phyloP scores from a whole-genome alignment of 2,329 filamentous ascomycete genomes.

The Fusarium illudens region DNA sequence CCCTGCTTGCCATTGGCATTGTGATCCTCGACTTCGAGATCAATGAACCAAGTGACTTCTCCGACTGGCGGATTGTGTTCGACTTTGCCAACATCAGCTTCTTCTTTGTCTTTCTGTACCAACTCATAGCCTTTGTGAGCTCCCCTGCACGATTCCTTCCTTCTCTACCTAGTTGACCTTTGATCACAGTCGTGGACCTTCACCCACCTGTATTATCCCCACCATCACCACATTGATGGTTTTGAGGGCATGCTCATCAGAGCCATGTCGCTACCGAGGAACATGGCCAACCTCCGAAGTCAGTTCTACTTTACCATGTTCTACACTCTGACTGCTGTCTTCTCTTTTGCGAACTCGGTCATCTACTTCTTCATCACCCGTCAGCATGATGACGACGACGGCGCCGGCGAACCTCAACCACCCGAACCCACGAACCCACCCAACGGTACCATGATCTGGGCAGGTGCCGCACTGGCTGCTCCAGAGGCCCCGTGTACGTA shows the following conservation, averaged over 20 bases:
- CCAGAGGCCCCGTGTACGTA: conserved; percentile 34
- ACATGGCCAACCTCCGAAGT: conserved; percentile 52
- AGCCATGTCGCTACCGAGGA: conserved; percentile 56
- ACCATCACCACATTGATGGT: conserved; percentile 49
- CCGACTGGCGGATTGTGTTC: conserved; percentile 55
- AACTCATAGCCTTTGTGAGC: conserved; percentile 58
- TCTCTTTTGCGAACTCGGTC: conserved; percentile 59
- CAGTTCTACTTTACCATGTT: conserved; percentile 61
- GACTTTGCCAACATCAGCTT: conserved; percentile 59
- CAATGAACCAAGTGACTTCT: conserved; percentile 50
- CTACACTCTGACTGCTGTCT: conserved; percentile 57
- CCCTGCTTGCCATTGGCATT: conserved; percentile 52
- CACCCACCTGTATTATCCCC: conserved; percentile 60
- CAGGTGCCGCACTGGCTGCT: not conserved
- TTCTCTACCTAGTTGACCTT: not conserved
- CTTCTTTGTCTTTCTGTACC: conserved; percentile 55
- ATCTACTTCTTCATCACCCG: conserved; percentile 59
- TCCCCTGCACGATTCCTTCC: not conserved
- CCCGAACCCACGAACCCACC: not conserved
- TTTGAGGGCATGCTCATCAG: conserved; percentile 50
- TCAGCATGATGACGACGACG: conserved; percentile 39
- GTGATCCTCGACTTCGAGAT: conserved; percentile 58
- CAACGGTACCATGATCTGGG: conserved; percentile 22
- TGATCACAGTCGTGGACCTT: conserved; percentile 58
- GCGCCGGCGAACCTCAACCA: conserved; percentile 9